Base-by-base conservation (phyloP, 331 rosid genomes). In the Acacia concinna region DNA sequence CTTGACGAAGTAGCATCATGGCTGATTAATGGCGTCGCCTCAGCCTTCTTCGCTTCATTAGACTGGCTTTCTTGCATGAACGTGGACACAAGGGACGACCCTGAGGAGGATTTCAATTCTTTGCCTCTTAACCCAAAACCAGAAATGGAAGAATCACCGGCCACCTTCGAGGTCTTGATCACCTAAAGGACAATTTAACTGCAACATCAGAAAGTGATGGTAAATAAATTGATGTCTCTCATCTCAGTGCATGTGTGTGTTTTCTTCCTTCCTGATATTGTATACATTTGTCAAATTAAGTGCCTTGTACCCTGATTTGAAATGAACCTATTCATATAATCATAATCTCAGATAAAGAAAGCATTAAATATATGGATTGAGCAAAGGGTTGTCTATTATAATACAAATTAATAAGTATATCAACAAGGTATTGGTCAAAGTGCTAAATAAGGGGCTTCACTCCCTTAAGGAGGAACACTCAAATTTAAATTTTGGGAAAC, bases 41-140 rank as follows among this genome's bases (percentile, higher is more conserved):
- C 69, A 7, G 86, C 70, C 41, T 90, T 91, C 73, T 90, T 88
- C 41, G 62, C 85, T 38, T 84, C 94, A 37, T 81, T 91, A 35
- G 82, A 81, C 34, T 84, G 86, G 34, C 87, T 86, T 73, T 74
- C 89, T 34, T 90, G 97, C 81, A 32, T 89, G 75, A 5, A 31
- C 30, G 47, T 91, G 62, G 88, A 82, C 20, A 91, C 92, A 12
- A 78, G 30, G 1, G 88, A 86, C 15, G 90, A 68, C 23, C 41
- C 69, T 68, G 74, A 68, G 0, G 81, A 71, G 21, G 75, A 79
- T 82, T 79, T 81, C 68, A 11, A 49, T 67, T 35, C 4, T 65
- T 28, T 76, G 59, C 75, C 80, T 79, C 84, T 85, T 25, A 46
- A 75, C 57, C 68, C 63, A 57, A 30, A 14, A 54, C 57, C 69